Evolutionary conservation across 2,329 filamentous ascomycete species (phyloP).

Genomic region (Penicillium polonicum): DNA sequence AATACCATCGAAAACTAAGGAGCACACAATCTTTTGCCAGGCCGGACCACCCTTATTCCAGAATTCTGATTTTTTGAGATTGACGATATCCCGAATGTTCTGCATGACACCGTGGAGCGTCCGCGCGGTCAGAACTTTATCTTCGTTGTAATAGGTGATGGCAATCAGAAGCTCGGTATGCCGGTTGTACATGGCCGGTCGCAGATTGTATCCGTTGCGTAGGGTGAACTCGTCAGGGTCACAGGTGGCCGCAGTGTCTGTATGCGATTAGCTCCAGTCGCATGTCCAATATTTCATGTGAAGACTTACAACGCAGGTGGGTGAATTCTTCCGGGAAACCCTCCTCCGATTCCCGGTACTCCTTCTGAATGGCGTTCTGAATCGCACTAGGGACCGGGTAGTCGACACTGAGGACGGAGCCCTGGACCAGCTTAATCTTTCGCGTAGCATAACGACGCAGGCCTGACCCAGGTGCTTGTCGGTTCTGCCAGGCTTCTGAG

Average conservation of each 20-base stretch:
- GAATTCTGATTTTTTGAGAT: slow-evolving; percentile 96
- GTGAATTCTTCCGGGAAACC: slow-evolving; percentile 88
- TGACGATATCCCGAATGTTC: slow-evolving; percentile 96
- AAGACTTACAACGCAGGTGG: slow-evolving; percentile 78
- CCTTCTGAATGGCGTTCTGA: slow-evolving; percentile 90
- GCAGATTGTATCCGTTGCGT: slow-evolving; percentile 97
- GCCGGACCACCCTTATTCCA: slow-evolving; percentile 98
- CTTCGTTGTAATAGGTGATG: slow-evolving; percentile 99
- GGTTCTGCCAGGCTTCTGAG: slow-evolving; percentile 70
- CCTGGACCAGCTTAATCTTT: slow-evolving; percentile 97
- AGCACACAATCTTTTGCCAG: slow-evolving; percentile 98
- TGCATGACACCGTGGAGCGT: slow-evolving; percentile 98
- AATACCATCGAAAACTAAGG: slow-evolving; percentile 93
- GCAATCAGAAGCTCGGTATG: slow-evolving; percentile 96
- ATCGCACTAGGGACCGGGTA: slow-evolving; percentile 97
- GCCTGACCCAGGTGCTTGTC: slow-evolving; percentile 63
- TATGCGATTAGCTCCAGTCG: slow-evolving; percentile 3
- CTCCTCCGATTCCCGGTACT: slow-evolving; percentile 83
- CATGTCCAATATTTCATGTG: neutral
- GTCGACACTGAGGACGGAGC: slow-evolving; percentile 92
- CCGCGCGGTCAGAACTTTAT: slow-evolving; percentile 86
- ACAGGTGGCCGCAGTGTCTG: slow-evolving; percentile 90
- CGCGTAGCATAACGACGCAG: slow-evolving; percentile 90
- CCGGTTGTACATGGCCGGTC: slow-evolving; percentile 96
- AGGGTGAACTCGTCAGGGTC: slow-evolving; percentile 98